Evolutionary conservation across 2,329 filamentous ascomycete genomes (phyloP), one percentile per base, ranked within the genome.

Genomic region (Trichophyton benhamiae): DNA sequence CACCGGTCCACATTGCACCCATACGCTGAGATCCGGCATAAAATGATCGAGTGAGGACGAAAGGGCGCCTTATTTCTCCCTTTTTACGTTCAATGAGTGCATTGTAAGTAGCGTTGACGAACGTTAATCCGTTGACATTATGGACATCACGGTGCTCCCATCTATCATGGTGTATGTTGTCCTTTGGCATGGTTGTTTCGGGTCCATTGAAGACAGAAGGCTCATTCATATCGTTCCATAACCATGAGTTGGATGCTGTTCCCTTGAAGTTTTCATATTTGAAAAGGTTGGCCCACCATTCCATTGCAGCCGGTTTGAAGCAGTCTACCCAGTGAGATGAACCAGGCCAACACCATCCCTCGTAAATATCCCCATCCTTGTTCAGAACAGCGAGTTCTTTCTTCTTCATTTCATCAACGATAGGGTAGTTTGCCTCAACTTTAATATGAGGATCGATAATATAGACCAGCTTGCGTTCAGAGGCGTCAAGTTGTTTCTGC

Each of bases 191-290:
- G 3, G 92, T 97, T 2, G 91, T 95, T 75, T 99, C 94, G 0
- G 94, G 94, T 0, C 94, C 94, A 72, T 97, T 97, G 79, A 99
- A 99, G 1, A 99, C 94, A 0, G 94, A 97, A 0, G 94, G 94
- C 77, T 99, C 94, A 72, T 96, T 97, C 94, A 99, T 99, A 73
- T 99, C 94, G 73, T 99, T 99, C 94, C 94, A 99, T 68, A 99
- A 84, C 75, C 90, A 96, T 0, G 89, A 87, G 73, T 97, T 99
- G 65, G 86, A 80, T 68, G 87, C 82, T 0, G 90, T 90, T 57
- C 91, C 91, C 74, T 89, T 89, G 81, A 96, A 99, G 46, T 78
- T 82, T 71, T 89, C 85, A 67, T 95, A 97, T 69, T 88, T 87
- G 81, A 95, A 97, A 9, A 97, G 82, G 2, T 80, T 77, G 67